Percentiles rank a stretch among this genome's conserved stretches.
phyloP scores from a whole-genome alignment of 2,329 filamentous ascomycete species.

The Bertia moriformis region DNA sequence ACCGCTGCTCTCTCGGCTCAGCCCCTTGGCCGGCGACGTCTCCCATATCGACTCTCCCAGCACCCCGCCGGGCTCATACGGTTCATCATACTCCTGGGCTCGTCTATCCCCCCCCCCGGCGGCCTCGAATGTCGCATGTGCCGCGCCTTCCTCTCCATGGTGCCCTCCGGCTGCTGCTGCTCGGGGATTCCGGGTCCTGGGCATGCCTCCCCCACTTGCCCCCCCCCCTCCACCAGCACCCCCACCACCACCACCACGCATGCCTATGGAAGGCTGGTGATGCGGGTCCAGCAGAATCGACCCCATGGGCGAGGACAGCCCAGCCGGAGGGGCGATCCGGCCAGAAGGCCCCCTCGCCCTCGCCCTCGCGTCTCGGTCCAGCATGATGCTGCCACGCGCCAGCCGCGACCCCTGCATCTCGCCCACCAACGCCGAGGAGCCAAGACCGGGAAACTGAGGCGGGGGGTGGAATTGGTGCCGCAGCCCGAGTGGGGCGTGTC shows the following conservation, averaged over 20 bases:
- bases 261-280: conserved; percentile 56
- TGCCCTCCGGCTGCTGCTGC: conserved; percentile 20
- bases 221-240: conserved; percentile 23
- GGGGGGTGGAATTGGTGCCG: conserved; percentile 49
- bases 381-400: conserved; percentile 26
- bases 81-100: conserved; percentile 38
- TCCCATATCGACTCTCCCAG: conserved; percentile 48
- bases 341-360: too few species aligned
- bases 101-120: too few species aligned
- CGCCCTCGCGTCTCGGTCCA: too few species aligned
- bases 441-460: conserved; percentile 58
- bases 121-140: too few species aligned
- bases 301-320: conserved; percentile 59
- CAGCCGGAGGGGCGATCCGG: conserved; percentile 26
- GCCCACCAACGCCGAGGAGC: conserved; percentile 38
- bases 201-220: too few species aligned
- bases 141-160: conserved; percentile 33
- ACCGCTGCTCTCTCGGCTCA: conserved; percentile 36
- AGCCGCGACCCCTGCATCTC: conserved; percentile 39
- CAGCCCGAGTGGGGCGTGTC: background rate
- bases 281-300: conserved; percentile 64
- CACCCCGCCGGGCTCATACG: conserved; percentile 32
- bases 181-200: too few species aligned
- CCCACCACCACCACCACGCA: too few species aligned
- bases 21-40: conserved; percentile 32